These are phyloP conservation scores for Polytrichum formosum DNA, from an alignment of 225 moss, liverwort and hornwort species.

Conservation along the genomic window DNA sequence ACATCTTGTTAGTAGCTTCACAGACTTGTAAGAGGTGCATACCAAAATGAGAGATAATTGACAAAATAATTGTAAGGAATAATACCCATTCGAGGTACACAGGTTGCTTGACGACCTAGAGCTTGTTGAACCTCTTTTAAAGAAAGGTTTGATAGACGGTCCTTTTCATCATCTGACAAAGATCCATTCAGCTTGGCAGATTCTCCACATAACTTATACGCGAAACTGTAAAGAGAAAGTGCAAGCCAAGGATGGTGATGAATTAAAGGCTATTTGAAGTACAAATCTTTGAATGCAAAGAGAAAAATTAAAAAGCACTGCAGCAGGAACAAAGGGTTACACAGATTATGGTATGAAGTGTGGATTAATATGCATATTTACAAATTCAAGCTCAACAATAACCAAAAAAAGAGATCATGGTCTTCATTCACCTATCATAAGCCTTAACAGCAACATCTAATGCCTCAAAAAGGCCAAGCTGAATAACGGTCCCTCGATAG, in stretches of 20 bases:
- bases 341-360: background rate
- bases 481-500: conserved; percentile 31
- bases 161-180: conserved; percentile 35
- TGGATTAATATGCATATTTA: too few relatives aligned
- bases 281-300: too few relatives aligned
- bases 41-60: too few relatives aligned
- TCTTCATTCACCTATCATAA: conserved; percentile 48
- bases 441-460: conserved; percentile 43
- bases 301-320: too few relatives aligned
- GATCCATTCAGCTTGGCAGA: conserved; percentile 41
- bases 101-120: conserved; percentile 39
- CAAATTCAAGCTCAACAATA: too few relatives aligned
- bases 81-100: conserved; percentile 43
- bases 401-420: too few relatives aligned
- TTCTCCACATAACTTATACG: conserved; percentile 46
- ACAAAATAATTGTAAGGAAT: background rate
- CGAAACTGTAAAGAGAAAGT: conserved; percentile 28
- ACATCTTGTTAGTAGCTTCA: too few relatives aligned
- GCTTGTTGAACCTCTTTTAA: conserved; percentile 37
- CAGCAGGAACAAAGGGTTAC: too few relatives aligned
- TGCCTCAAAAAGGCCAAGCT: conserved; percentile 51
- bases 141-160: conserved; percentile 36
- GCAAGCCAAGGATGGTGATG: background rate
- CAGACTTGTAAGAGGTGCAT: too few relatives aligned
- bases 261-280: background rate